These are phyloP conservation scores for Luvunga scandens DNA, from an alignment of 345 rosid genomes.

Conservation along the genomic window DNA sequence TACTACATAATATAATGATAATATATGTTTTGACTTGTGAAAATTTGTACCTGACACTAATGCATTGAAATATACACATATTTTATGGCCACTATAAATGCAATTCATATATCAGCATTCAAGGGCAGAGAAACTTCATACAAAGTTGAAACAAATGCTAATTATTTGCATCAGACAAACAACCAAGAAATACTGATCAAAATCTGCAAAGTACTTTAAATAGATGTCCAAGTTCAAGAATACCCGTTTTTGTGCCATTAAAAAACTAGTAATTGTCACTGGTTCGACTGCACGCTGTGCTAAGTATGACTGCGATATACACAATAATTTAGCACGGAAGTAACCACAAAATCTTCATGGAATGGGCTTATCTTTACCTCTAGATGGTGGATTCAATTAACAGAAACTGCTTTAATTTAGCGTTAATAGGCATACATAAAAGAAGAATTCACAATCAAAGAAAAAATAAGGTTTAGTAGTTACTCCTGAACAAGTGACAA, in stretches of 20 bases:
- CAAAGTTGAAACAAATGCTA: background rate
- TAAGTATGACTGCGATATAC: background rate
- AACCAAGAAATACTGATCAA: background rate
- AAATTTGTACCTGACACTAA: background rate
- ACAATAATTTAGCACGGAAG: background rate
- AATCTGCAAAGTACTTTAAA: background rate
- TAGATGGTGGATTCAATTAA: background rate
- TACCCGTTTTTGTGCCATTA: background rate
- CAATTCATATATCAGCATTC: background rate
- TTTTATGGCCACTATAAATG: background rate
- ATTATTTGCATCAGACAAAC: background rate
- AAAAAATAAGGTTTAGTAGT: background rate
- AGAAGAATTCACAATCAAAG: background rate
- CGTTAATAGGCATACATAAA: background rate
- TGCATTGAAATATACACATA: background rate
- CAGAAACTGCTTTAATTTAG: background rate
- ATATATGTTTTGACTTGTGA: background rate
- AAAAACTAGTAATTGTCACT: background rate
- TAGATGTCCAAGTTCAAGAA: background rate
- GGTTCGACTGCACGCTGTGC: background rate
- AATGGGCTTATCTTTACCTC: background rate
- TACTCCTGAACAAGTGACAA: conserved; percentile 3
- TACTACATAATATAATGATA: background rate
- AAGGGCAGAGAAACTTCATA: background rate
- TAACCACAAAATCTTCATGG: background rate